phyloP scores from a whole-genome alignment of 331 rosid species.

The Dryas integrifolia region DNA sequence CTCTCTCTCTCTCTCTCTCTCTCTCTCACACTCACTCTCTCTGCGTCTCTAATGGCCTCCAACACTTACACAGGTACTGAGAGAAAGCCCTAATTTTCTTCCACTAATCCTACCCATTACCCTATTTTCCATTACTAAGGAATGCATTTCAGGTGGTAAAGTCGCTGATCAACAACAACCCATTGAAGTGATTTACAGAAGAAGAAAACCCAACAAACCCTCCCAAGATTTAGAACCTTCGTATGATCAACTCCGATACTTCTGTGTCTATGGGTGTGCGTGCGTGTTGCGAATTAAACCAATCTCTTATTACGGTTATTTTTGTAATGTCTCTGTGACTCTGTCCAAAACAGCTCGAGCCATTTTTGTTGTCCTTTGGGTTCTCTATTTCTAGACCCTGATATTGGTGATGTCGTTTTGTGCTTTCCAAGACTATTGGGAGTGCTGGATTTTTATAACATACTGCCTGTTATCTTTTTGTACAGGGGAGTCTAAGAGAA shows the following conservation, averaged over 20 bases:
- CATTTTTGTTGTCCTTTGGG: too few species aligned
- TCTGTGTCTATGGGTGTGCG: background rate
- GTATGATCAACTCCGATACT: conserved; percentile 29
- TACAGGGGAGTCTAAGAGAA: too few species aligned
- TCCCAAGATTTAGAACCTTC: conserved; percentile 16
- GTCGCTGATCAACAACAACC: conserved; percentile 28
- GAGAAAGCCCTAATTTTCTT: background rate
- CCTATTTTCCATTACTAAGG: background rate
- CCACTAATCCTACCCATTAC: background rate
- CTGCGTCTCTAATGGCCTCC: conserved; percentile 38
- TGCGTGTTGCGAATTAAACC: too few species aligned
- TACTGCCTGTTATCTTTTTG: too few species aligned
- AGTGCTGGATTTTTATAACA: too few species aligned
- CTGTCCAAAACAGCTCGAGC: too few species aligned
- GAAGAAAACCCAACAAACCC: conserved; percentile 50
- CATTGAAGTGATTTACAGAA: conserved; percentile 49
- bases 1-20: conserved; percentile 14
- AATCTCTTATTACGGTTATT: too few species aligned
- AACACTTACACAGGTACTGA: conserved; percentile 30
- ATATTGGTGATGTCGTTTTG: too few species aligned
- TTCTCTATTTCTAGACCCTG: too few species aligned
- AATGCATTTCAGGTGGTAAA: conserved; percentile 28
- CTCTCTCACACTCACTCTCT: background rate
- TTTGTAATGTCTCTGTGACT: too few species aligned
- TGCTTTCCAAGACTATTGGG: too few species aligned